Base-by-base conservation (phyloP, 1,284 basidiomycete genomes). In the Pascua guehoae region DNA sequence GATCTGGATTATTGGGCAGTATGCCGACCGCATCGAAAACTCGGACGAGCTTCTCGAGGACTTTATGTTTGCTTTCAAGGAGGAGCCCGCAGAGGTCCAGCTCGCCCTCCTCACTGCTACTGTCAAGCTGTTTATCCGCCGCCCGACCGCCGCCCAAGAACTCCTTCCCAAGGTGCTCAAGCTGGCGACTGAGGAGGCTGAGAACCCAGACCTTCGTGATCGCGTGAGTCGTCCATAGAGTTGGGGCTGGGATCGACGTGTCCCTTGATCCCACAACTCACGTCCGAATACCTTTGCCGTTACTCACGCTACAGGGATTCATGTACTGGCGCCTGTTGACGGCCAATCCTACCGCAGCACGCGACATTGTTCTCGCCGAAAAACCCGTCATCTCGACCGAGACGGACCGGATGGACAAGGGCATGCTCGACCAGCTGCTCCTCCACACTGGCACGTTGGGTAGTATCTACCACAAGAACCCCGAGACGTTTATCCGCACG, bases 291-390 rank as follows among this genome's bases (percentile, higher is more conserved):
- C 10, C 12, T 36, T 40, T 16, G 39, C 1, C 4, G 36, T 41
- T 11, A 50, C 49, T 57, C 14, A 38, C 36, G 2, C 2, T 11
- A 5, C 58, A 78, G 76, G 77, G 95, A 0, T 98, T 95, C 80
- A 98, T 99, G 88, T 99, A 98, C 79, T 98, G 95, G 95, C 86
- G 96, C 48, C 82, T 99, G 78, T 83, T 98, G 41, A 95, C 95
- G 1, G 88, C 93, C 65, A 93, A 97, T 73, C 93, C 96, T 2
- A 81, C 86, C 1, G 87, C 88, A 1, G 95, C 96, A 3, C 84
- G 88, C 44, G 87, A 91, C 65, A 88, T 98, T 60, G 93, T 98
- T n/a, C 82, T 98, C 16, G 83, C 90, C 9, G 89, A 92, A 63
- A 98, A 97, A 69, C 96, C 96, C 15, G 82, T 91, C 4, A 98